Percentiles rank a stretch among this genome's conserved stretches.
Conservation (phyloP, 2,329 filamentous ascomycete genomes). For the Microdochium paspali region DNA sequence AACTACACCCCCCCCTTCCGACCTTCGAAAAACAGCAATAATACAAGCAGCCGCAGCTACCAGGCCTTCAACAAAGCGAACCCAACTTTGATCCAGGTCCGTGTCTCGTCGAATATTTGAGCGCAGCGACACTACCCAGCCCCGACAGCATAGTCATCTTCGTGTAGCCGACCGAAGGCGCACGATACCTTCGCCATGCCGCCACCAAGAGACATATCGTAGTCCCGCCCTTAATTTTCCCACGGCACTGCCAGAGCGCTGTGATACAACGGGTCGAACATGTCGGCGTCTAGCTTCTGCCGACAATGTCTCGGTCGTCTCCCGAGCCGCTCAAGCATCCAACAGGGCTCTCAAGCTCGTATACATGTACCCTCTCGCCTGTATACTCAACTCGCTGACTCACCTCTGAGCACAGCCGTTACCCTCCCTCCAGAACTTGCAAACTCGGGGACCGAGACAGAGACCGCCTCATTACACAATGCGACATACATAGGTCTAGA, state of each 20-base stretch:
- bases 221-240: not conserved
- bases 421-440: not conserved
- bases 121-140: no score
- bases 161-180: no score
- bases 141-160: no score
- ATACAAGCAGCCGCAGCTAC: no score
- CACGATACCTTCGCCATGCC: not conserved
- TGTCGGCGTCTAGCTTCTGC: constrained; percentile 18
- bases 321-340: constrained; percentile 3
- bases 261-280: constrained; percentile 6
- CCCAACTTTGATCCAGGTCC: no score
- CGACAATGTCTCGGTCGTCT: constrained; percentile 16
- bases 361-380: not conserved
- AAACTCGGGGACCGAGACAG: not conserved
- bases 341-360: not conserved
- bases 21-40: no score
- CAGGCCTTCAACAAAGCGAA: no score
- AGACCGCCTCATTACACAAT: not conserved
- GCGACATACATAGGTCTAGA: no score
- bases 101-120: not conserved
- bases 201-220: not conserved
- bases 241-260: constrained; percentile 2
- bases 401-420: not conserved
- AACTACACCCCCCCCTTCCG: not conserved
- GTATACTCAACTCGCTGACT: constrained; percentile 4